Evolutionary conservation across 208 protist genomes (phyloP).

Genomic region (Endotrypanum monterogeii): DNA sequence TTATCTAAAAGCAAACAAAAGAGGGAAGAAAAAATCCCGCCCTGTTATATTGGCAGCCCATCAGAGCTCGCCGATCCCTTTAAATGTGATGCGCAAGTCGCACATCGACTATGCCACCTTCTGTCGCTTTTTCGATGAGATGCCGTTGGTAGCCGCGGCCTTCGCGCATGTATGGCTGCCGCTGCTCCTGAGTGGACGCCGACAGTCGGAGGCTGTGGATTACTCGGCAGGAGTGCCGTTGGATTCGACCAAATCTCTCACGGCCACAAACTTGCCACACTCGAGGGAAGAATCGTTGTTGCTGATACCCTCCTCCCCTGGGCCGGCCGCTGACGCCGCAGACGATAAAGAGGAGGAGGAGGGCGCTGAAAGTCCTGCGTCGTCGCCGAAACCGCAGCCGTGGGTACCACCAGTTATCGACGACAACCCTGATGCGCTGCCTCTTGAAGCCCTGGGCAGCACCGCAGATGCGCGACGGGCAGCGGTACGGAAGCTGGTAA

Average conservation of each 20-base stretch:
- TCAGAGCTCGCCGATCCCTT: constrained; percentile 69
- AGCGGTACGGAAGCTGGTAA: constrained; percentile 32
- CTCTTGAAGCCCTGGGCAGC: constrained; percentile 37
- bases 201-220: neutral
- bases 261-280: neutral
- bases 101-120: constrained; percentile 71
- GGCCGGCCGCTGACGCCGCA: neutral
- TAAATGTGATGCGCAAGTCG: constrained; percentile 63
- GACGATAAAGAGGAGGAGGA: constrained; percentile 8
- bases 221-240: neutral
- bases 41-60: constrained; percentile 40
- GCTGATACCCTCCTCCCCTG: neutral
- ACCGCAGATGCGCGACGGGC: constrained; percentile 20
- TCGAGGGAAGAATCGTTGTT: neutral
- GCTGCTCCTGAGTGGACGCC: constrained; percentile 31
- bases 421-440: constrained; percentile 28
- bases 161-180: constrained; percentile 79
- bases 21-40: constrained; percentile 42
- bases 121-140: constrained; percentile 67
- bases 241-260: neutral
- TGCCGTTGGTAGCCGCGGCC: constrained; percentile 61
- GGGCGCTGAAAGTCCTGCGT: neutral
- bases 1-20: constrained; percentile 51
- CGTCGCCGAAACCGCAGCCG: neutral
- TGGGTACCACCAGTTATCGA: neutral